phyloP scores from a whole-genome alignment of 768 basidiomycete species.

The Auriscalpium vulgare region DNA sequence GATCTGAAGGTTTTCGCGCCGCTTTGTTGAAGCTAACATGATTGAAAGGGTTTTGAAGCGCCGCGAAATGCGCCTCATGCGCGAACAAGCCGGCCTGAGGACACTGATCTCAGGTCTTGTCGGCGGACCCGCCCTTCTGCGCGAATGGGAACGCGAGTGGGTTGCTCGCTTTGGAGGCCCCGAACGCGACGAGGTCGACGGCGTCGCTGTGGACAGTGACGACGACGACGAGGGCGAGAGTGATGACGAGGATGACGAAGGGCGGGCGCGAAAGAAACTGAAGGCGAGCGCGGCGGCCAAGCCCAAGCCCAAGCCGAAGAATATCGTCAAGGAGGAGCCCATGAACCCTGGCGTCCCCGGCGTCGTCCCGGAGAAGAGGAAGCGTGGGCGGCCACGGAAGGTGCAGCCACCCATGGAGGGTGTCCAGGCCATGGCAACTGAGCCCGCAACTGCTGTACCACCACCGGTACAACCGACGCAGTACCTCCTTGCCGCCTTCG shows the following conservation, averaged over 20 bases:
- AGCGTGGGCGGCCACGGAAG: conserved; percentile 79
- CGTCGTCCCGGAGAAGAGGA: conserved; percentile 63
- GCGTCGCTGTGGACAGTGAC: conserved; percentile 32
- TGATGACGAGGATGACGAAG: conserved; percentile 29
- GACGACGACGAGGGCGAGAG: conserved; percentile 46
- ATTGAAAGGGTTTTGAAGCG: conserved; percentile 62
- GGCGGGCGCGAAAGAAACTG: conserved; percentile 55
- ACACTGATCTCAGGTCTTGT: conserved; percentile 63
- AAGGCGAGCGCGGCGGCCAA: conserved; percentile 37
- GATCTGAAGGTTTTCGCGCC: conserved; percentile 11
- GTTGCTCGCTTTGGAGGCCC: conserved; percentile 64
- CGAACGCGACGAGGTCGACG: conserved; percentile 53
- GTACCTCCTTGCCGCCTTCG: conserved; percentile 77
- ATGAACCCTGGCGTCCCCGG: conserved; percentile 18
- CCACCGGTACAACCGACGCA: conserved; percentile 29
- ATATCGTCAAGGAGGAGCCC: conserved; percentile 26
- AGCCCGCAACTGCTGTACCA: conserved; percentile 6
- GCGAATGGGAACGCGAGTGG: conserved; percentile 77
- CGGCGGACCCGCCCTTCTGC: conserved; percentile 60
- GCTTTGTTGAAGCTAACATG: not conserved
- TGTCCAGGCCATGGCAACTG: conserved; percentile 11
- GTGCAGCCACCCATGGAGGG: conserved; percentile 38
- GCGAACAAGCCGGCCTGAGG: conserved; percentile 72
- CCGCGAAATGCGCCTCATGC: conserved; percentile 60
- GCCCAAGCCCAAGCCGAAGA: conserved; percentile 40